These are phyloP conservation scores for Canavalia ensiformis DNA, from an alignment of 306 rosid species.

Conservation along the genomic window DNA sequence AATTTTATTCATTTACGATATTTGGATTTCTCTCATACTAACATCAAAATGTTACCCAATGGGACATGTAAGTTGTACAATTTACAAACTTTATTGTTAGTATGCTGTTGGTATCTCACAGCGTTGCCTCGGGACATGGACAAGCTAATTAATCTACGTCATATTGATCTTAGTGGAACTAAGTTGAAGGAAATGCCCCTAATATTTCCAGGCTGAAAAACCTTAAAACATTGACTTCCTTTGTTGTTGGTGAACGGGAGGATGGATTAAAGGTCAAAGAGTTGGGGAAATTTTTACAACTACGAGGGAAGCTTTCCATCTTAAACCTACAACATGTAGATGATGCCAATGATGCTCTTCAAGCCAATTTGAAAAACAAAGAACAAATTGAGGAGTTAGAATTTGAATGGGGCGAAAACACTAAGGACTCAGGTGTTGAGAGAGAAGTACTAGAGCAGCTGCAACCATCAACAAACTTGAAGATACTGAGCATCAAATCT, in stretches of 20 bases:
- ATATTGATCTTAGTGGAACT: neutral
- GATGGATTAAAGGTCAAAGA: constrained; percentile 23
- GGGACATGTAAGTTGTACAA: neutral
- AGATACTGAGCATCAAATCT: neutral
- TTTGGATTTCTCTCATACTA: neutral
- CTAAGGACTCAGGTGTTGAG: neutral
- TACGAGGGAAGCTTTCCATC: constrained; percentile 32
- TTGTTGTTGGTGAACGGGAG: constrained; percentile 6
- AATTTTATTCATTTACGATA: neutral
- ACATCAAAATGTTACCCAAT: neutral
- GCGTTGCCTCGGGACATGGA: neutral
- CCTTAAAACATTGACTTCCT: constrained; percentile 23
- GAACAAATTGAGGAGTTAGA: neutral
- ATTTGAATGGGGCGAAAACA: neutral
- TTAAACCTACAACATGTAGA: constrained; percentile 23
- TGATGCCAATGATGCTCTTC: neutral
- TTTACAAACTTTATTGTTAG: neutral
- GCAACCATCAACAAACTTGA: constrained; percentile 24
- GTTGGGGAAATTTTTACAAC: neutral
- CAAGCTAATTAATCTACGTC: neutral
- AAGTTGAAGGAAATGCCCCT: neutral
- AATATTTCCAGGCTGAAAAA: constrained; percentile 23
- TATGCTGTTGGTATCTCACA: neutral
- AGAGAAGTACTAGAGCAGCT: constrained; percentile 29
- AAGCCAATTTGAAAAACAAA: constrained; percentile 16